Evolutionary conservation across 164 flowering plant species (phyloP).

Genomic region (Hamamelis virginiana): DNA sequence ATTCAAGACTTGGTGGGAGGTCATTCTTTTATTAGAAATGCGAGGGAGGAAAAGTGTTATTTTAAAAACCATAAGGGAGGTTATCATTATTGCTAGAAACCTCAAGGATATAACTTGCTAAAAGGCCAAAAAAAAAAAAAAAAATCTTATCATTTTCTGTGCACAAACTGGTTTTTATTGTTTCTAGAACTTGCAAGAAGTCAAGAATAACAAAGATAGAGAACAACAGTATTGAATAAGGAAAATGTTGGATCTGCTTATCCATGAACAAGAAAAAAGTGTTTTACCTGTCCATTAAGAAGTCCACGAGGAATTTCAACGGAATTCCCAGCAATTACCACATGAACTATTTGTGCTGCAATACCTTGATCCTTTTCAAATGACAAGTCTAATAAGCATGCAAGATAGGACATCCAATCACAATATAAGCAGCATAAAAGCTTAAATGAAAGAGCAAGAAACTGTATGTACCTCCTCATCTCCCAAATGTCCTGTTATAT

Average conservation of each 20-base stretch:
- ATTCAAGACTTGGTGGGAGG: too few species aligned
- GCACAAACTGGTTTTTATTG: not conserved
- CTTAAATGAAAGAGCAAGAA: constrained; percentile 8
- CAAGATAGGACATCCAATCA: not conserved
- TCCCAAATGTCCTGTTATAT: constrained; percentile 94
- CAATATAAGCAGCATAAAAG: not conserved
- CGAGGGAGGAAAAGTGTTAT: too few species aligned
- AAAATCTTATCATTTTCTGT: too few species aligned
- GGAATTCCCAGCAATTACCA: constrained; percentile 92
- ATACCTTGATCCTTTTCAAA: constrained; percentile 66
- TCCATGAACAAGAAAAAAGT: not conserved
- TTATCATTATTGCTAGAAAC: too few species aligned
- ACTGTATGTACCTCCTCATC: constrained; percentile 64
- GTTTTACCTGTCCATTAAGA: constrained; percentile 75
- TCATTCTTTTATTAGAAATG: too few species aligned
- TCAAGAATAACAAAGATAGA: not conserved
- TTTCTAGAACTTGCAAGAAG: not conserved
- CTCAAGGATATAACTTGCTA: too few species aligned
- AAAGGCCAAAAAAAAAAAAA: too few species aligned
- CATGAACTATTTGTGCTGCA: constrained; percentile 84
- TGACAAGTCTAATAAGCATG: constrained; percentile 1
- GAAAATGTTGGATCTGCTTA: not conserved
- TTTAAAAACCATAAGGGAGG: too few species aligned
- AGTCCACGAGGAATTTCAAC: constrained; percentile 62
- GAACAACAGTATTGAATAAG: not conserved